phyloP scores from a whole-genome alignment of 345 rosid species.

The Murraya paniculata region DNA sequence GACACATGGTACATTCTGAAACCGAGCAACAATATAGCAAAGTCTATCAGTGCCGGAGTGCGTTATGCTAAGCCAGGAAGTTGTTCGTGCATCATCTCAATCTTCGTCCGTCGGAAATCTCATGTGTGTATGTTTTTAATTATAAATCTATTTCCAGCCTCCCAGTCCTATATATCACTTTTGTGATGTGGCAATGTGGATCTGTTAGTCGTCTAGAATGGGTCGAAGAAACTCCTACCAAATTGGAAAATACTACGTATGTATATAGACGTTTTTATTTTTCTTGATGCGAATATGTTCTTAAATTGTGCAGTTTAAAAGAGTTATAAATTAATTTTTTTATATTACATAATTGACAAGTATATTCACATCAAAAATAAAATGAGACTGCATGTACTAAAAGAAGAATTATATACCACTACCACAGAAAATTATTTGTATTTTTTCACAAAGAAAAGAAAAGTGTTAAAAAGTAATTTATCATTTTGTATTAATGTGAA shows the following conservation, averaged over 20 bases:
- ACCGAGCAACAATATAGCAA: background rate
- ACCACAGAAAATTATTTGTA: too few species aligned
- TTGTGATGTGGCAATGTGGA: too few species aligned
- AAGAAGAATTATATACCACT: accelerated
- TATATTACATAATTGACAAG: too few species aligned
- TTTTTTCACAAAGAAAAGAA: too few species aligned
- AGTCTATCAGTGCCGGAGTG: too few species aligned
- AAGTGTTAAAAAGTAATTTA: too few species aligned
- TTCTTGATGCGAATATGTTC: accelerated
- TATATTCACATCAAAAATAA: too few species aligned
- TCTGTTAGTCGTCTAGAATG: too few species aligned
- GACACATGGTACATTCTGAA: constrained; percentile 4
- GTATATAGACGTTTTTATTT: too few species aligned
- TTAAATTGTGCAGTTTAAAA: accelerated
- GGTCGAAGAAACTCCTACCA: too few species aligned
- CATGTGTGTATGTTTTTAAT: background rate
- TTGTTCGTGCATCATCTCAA: background rate
- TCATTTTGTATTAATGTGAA: too few species aligned
- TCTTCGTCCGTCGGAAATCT: background rate
- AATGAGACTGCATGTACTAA: accelerated
- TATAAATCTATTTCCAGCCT: background rate
- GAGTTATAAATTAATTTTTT: accelerated
- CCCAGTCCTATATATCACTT: background rate
- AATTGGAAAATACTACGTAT: too few species aligned
- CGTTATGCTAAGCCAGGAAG: background rate